Evolutionary conservation across 108 stramenopile species (phyloP).

Genomic region (Cyclotella kingstonii): DNA sequence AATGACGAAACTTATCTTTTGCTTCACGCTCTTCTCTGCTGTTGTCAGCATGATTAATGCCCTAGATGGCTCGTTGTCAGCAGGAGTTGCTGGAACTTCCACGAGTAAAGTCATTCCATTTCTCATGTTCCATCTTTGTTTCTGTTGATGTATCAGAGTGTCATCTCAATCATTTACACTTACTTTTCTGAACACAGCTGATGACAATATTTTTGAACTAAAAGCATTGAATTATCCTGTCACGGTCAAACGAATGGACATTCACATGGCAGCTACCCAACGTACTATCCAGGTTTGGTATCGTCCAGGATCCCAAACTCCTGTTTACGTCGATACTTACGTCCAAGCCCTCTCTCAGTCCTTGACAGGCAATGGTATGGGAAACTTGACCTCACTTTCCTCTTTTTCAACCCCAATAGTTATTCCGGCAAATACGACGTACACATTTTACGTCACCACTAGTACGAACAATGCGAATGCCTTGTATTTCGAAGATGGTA

Average conservation of each 20-base stretch:
- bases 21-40: background rate
- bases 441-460: conserved; percentile 29
- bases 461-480: background rate
- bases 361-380: conserved; percentile 11
- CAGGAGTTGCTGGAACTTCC: background rate
- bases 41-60: background rate
- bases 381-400: conserved; percentile 13
- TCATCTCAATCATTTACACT: background rate
- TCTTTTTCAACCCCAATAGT: conserved; percentile 14
- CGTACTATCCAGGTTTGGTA: conserved; percentile 17
- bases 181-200: background rate
- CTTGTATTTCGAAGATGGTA: conserved; percentile 6
- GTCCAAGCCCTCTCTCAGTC: background rate
- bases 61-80: conserved; percentile 2
- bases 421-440: conserved; percentile 20
- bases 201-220: conserved; percentile 24
- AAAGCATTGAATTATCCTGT: conserved; percentile 13
- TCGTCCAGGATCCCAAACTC: conserved; percentile 8
- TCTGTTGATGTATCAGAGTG: background rate
- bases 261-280: conserved; percentile 11
- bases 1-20: background rate
- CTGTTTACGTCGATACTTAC: conserved; percentile 9
- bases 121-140: background rate
- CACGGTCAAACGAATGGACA: conserved; percentile 12
- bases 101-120: background rate